These are phyloP conservation scores for Diutina sp. DNA, from an alignment of 1,139 yeast species.

Conservation along the genomic window DNA sequence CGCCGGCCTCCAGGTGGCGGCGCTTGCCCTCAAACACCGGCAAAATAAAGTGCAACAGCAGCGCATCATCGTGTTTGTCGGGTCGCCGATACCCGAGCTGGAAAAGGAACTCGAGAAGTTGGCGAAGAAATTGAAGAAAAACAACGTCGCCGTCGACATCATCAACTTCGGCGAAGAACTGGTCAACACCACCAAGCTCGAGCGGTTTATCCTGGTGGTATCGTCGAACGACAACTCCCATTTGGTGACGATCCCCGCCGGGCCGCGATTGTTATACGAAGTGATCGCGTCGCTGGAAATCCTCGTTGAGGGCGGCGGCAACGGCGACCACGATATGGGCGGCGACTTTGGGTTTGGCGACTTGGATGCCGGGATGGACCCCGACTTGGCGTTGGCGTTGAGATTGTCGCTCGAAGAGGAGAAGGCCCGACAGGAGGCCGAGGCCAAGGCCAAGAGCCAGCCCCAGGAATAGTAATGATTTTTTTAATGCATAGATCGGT, in stretches of 20 bases:
- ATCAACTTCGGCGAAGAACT: conserved; percentile 88
- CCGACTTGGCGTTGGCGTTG: conserved; percentile 91
- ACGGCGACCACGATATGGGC: conserved; percentile 20
- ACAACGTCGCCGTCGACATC: conserved; percentile 80
- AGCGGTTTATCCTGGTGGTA: conserved; percentile 66
- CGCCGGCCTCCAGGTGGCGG: conserved; percentile 93
- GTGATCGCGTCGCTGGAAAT: conserved; percentile 60
- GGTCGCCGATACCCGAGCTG: conserved; percentile 67
- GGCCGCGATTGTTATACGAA: conserved; percentile 70
- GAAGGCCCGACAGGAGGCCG: conserved; percentile 61
- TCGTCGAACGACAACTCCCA: conserved; percentile 75
- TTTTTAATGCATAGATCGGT: not conserved
- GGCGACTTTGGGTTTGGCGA: conserved; percentile 36
- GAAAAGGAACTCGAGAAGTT: conserved; percentile 67
- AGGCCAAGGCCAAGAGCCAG: conserved; percentile 20
- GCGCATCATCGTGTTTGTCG: conserved; percentile 81
- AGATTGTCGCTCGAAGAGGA: conserved; percentile 78
- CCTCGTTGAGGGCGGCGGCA: conserved; percentile 42
- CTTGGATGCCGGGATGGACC: conserved; percentile 87
- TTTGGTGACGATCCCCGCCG: conserved; percentile 79
- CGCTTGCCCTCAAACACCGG: conserved; percentile 89
- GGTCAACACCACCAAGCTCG: conserved; percentile 65
- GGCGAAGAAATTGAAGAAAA: conserved; percentile 90
- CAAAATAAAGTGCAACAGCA: conserved; percentile 89
- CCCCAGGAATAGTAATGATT: not conserved